Base-by-base conservation (phyloP, 2,329 filamentous ascomycete genomes). In the Colletotrichum scovillei region DNA sequence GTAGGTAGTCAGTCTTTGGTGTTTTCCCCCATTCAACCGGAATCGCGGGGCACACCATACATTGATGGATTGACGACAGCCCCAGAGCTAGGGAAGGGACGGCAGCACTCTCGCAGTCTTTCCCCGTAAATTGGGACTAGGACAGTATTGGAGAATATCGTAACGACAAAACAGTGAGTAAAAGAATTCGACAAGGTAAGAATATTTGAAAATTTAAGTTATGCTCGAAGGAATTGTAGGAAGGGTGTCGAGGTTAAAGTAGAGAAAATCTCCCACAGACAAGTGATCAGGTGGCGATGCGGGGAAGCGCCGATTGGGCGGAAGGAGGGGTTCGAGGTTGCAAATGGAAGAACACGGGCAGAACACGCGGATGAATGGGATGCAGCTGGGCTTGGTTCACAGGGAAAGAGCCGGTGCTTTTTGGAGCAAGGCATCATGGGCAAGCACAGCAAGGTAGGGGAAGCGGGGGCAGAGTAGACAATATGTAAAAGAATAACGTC, bases 241-340 rank as follows among this genome's bases (percentile, higher is more conserved):
- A 32, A 63, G 66, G 28, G 28, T n/a, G 6, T 30, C 19, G 32
- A n/a, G 19, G 12, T 46, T 5, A 19, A 42, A 66, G 19, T 42
- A 60, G 35, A 42, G 58, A 42, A 65, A 62, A 24, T 73, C 16
- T 32, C 38, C 19, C 30, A 22, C 16, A 57, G 32, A 52, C 57
- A 9, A 71, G 56, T 14, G 42, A 56, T 26, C 35, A 62, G 49
- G 71, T 73, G 56, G 70, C 70, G 38, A 73, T 65, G 60, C 4
- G n/a, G 56, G 52, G 46, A 60, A 59, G 46, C 26, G 53, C 26
- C 35, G 57, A 49, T 22, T 56, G 30, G 53, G 60, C 58, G 46
- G 38, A 28, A 19, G 12, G 53, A 57, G 46, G 62, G 62, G 32
- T 53, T 53, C 14, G 28, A 26, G 28, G 22, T 19, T 35, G 19